phyloP scores from a whole-genome alignment of 345 rosid genomes.

The sweet orange (Citrus sinensis) region DVS_A1.0 CM039165.1:37366501-37367000 shows the following conservation, averaged over 20 bases:
- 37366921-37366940: background rate
- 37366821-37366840: background rate
- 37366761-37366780: conserved; percentile 76
- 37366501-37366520: conserved; percentile 42
- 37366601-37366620: background rate
- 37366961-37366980: background rate
- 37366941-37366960: background rate
- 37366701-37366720: conserved; percentile 87
- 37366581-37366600: conserved; percentile 6
- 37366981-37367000: background rate
- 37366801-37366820: background rate
- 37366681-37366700: conserved; percentile 98
- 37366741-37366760: conserved; percentile 86
- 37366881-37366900: background rate
- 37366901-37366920: background rate
- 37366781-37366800: background rate
- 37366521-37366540: conserved; percentile 91
- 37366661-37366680: conserved; percentile 54
- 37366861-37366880: background rate
- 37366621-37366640: background rate
- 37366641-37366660: background rate
- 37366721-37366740: conserved; percentile 94
- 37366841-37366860: background rate
- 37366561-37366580: conserved; percentile 94
- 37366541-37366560: conserved; percentile 95